These are phyloP conservation scores for Cocos nucifera DNA, from an alignment of 176 grass and related monocot genomes.

Conservation along the genomic window DNA sequence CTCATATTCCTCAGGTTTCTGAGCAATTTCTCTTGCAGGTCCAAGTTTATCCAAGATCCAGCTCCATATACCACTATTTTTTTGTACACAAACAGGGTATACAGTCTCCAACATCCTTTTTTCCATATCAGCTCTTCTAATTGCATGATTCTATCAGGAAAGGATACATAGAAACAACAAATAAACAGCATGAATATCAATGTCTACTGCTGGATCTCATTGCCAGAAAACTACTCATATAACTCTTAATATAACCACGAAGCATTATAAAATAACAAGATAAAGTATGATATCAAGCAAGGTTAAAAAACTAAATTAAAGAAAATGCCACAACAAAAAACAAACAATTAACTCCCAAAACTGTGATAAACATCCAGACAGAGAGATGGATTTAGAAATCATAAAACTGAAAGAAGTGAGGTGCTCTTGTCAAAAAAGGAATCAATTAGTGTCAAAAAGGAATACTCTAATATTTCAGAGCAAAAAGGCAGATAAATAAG, in stretches of 20 bases:
- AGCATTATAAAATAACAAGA: not conserved
- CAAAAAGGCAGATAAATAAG: too few relatives aligned
- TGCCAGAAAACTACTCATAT: too few relatives aligned
- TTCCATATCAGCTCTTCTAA: constrained; percentile 79
- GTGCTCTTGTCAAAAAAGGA: not conserved
- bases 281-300: not conserved
- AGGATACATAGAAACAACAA: constrained; percentile 2
- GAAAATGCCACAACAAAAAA: too few relatives aligned
- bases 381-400: too few relatives aligned
- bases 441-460: constrained; percentile 9
- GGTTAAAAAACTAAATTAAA: too few relatives aligned
- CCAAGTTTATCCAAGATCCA: constrained; percentile 87
- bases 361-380: too few relatives aligned
- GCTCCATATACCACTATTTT: constrained; percentile 45
- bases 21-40: constrained; percentile 39
- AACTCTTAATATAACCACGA: too few relatives aligned
- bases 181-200: not conserved
- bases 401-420: too few relatives aligned
- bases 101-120: constrained; percentile 63
- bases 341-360: too few relatives aligned
- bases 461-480: not conserved
- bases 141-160: constrained; percentile 51
- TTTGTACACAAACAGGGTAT: constrained; percentile 50
- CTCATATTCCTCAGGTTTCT: constrained; percentile 31
- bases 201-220: too few relatives aligned